phyloP scores from a whole-genome alignment of 2,329 filamentous ascomycete genomes.

The Fusarium sp. region DNA sequence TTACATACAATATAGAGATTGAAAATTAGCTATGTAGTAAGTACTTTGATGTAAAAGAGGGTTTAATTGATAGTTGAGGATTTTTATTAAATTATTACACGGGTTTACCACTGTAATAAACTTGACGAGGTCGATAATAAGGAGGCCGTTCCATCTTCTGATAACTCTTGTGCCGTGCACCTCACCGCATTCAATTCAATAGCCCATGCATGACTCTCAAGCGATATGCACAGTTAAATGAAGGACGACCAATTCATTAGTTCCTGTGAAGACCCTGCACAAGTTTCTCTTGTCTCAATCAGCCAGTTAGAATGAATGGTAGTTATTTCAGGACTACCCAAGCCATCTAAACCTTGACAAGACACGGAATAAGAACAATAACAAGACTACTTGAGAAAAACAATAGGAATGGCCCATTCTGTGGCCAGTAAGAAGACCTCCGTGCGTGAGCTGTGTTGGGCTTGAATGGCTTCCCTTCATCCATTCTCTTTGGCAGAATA shows the following conservation, averaged over 20 bases:
- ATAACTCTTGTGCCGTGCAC: conserved; percentile 29
- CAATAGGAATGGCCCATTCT: conserved; percentile 16
- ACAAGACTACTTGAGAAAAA: conserved; percentile 18
- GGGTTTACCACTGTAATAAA: too few relatives aligned
- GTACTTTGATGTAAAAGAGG: too few relatives aligned
- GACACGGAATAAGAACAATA: conserved; percentile 16
- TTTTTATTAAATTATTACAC: too few relatives aligned
- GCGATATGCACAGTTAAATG: conserved; percentile 41
- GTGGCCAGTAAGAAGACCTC: conserved; percentile 31
- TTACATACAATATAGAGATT: too few relatives aligned
- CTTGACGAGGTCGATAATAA: too few relatives aligned
- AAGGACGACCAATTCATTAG: conserved; percentile 30
- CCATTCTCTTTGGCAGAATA: conserved; percentile 13
- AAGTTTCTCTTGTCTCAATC: conserved; percentile 8
- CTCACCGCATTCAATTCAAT: conserved; percentile 34
- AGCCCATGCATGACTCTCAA: conserved; percentile 24
- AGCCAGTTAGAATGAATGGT: background rate
- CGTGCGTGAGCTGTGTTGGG: conserved; percentile 12
- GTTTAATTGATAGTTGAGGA: too few relatives aligned
- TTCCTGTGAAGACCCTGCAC: conserved; percentile 16
- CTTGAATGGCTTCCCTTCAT: conserved; percentile 10
- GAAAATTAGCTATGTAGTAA: too few relatives aligned
- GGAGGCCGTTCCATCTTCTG: conserved; percentile 1
- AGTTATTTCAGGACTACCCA: conserved; percentile 14
- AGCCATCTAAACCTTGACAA: background rate